phyloP scores from a whole-genome alignment of 805 yeast genomes.

The Sugiyamaella lignohabitans region DNA sequence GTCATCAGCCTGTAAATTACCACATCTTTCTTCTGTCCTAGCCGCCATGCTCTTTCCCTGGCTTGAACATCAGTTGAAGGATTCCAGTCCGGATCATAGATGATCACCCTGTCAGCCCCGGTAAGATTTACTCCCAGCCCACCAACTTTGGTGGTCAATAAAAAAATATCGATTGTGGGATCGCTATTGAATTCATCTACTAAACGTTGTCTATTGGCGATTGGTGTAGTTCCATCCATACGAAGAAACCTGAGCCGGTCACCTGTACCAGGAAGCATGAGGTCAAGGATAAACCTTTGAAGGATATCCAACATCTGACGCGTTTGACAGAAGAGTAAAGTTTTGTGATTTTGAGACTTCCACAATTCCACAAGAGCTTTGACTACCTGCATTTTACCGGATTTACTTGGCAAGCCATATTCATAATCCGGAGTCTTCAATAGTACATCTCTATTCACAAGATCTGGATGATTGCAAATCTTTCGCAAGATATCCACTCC shows the following conservation, averaged over 20 bases:
- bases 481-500: conserved; percentile 89
- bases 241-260: conserved; percentile 49
- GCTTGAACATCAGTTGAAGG: conserved; percentile 98
- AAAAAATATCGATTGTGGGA: conserved; percentile 52
- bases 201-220: conserved; percentile 63
- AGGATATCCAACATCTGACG: conserved; percentile 88
- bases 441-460: conserved; percentile 45
- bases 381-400: conserved; percentile 90
- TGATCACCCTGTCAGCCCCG: conserved; percentile 91
- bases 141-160: conserved; percentile 91
- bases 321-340: conserved; percentile 85
- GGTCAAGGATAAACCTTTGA: conserved; percentile 52
- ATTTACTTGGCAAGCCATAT: conserved; percentile 44
- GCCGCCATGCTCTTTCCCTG: conserved; percentile 92
- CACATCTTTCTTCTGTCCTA: conserved; percentile 91
- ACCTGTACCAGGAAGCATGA: conserved; percentile 28
- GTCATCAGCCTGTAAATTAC: conserved; percentile 86
- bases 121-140: conserved; percentile 92
- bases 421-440: conserved; percentile 28
- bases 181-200: conserved; percentile 76
- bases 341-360: conserved; percentile 70
- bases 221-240: conserved; percentile 94
- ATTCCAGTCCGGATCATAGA: conserved; percentile 97
- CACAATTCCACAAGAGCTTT: conserved; percentile 68
- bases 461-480: conserved; percentile 94